Conservation (phyloP, 2,329 filamentous ascomycete genomes). For the Aspergillus latus region DNA sequence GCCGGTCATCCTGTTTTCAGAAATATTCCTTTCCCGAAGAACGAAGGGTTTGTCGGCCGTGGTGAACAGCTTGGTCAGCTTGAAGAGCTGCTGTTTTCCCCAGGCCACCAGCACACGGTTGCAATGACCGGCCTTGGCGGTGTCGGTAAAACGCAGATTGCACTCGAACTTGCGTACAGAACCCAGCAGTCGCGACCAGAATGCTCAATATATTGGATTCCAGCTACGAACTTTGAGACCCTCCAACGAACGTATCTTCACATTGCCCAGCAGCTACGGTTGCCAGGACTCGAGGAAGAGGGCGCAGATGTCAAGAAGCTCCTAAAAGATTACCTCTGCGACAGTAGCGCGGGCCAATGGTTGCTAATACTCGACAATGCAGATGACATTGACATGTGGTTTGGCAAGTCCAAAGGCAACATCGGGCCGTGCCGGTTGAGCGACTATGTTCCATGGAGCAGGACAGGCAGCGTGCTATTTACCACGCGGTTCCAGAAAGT, state of each 20-base stretch:
- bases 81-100: neutral
- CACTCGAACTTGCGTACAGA: constrained; percentile 9
- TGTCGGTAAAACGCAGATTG: neutral
- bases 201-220: constrained; percentile 29
- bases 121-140: neutral
- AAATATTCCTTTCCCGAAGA: neutral
- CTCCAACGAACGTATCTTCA: constrained; percentile 16
- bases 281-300: neutral
- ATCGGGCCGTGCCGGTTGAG: too few relatives aligned
- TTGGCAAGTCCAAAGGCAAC: neutral
- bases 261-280: constrained; percentile 1
- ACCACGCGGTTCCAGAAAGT: constrained; percentile 25
- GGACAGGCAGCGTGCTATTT: constrained; percentile 21
- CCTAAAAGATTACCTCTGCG: constrained; percentile 14
- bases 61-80: neutral
- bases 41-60: neutral
- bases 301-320: constrained; percentile 4
- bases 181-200: constrained; percentile 5
- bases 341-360: constrained; percentile 15
- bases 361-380: constrained; percentile 27
- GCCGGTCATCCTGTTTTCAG: neutral
- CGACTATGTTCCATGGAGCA: too few relatives aligned
- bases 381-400: constrained; percentile 21
- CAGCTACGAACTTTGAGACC: constrained; percentile 21
- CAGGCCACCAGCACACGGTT: neutral